These are phyloP conservation scores for Flagelloscypha sp. DNA, from an alignment of 768 basidiomycete genomes.

Conservation along the genomic window DNA sequence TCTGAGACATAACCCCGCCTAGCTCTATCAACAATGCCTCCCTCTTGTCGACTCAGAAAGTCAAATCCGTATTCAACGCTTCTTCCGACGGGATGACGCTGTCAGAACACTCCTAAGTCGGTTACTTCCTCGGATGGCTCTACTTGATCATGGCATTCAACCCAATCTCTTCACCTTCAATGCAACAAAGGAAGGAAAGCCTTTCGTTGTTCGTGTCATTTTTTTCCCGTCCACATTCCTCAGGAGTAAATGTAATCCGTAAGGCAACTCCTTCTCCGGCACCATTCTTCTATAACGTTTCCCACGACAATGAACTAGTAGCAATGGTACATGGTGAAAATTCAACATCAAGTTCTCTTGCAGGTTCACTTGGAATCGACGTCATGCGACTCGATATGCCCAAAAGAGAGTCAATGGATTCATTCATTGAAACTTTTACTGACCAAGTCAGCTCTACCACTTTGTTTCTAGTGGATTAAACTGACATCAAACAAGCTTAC, in stretches of 20 bases:
- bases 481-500: background rate
- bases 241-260: constrained; percentile 32
- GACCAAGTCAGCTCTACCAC: background rate
- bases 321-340: constrained; percentile 56
- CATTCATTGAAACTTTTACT: no score
- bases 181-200: constrained; percentile 60
- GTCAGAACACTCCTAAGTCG: constrained; percentile 71
- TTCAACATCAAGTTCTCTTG: constrained; percentile 34
- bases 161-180: constrained; percentile 41
- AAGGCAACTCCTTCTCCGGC: no score
- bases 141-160: constrained; percentile 48
- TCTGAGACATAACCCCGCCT: constrained; percentile 10
- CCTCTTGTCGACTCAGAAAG: constrained; percentile 49
- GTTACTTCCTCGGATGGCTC: constrained; percentile 59
- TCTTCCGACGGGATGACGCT: constrained; percentile 65
- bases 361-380: constrained; percentile 67
- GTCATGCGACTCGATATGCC: constrained; percentile 73
- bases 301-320: constrained; percentile 70
- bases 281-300: constrained; percentile 71
- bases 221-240: constrained; percentile 12
- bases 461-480: background rate
- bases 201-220: constrained; percentile 53
- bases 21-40: constrained; percentile 62
- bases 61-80: constrained; percentile 49
- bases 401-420: no score